Evolutionary conservation across 306 rosid genomes (phyloP).

Genomic region (Rosa multiflora): DNA sequence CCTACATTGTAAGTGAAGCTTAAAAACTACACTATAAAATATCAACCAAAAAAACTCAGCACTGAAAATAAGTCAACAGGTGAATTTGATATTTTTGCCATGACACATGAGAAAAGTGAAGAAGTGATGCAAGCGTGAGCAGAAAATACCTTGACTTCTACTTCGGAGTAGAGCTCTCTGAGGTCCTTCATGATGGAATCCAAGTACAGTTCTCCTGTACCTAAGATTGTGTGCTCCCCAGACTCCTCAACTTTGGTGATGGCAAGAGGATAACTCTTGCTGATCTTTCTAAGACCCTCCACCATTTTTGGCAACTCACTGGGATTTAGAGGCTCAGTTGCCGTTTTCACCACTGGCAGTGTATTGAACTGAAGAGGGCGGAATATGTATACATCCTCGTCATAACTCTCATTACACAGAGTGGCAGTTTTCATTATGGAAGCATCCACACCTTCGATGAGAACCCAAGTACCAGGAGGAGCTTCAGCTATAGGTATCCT

Average conservation of each 20-base stretch:
- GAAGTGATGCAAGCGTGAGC: neutral
- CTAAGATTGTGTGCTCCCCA: slow-evolving; percentile 95
- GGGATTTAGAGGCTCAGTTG: slow-evolving; percentile 95
- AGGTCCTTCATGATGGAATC: slow-evolving; percentile 99
- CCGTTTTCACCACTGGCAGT: slow-evolving; percentile 94
- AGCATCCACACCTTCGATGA: slow-evolving; percentile 99
- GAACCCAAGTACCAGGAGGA: slow-evolving; percentile 96
- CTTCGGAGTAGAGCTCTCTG: slow-evolving; percentile 97
- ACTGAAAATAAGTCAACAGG: neutral
- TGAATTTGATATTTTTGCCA: neutral
- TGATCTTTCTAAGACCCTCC: slow-evolving; percentile 97
- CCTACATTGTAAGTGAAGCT: slow-evolving; percentile 46
- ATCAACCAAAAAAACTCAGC: slow-evolving; percentile 15
- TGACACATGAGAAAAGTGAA: neutral
- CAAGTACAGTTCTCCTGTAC: slow-evolving; percentile 96
- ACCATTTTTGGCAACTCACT: slow-evolving; percentile 99
- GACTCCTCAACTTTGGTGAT: slow-evolving; percentile 99
- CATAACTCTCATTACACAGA: slow-evolving; percentile 69
- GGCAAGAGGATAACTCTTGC: slow-evolving; percentile 98
- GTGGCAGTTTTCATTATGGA: slow-evolving; percentile 99
- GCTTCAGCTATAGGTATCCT: slow-evolving; percentile 95
- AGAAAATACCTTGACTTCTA: slow-evolving; percentile 82
- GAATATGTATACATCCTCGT: slow-evolving; percentile 88
- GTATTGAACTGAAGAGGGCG: slow-evolving; percentile 97
- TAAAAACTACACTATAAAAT: slow-evolving; percentile 23